These are phyloP conservation scores for Isabelozyma heimii DNA, from an alignment of 805 yeast genomes.

Conservation along the genomic window DNA sequence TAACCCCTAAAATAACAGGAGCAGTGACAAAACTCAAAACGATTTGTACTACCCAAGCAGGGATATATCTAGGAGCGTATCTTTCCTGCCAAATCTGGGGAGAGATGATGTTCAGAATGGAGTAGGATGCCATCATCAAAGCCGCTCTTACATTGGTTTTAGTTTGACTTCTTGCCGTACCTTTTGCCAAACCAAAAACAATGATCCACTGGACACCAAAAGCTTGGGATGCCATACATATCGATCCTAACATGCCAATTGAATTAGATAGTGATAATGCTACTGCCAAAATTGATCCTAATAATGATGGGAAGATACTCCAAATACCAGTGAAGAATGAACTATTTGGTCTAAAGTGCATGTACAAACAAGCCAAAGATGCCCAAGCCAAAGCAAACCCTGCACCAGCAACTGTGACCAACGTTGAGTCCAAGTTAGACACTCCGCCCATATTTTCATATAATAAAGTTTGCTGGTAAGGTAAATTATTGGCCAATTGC, in stretches of 20 bases:
- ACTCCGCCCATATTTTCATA: slow-evolving; percentile 44
- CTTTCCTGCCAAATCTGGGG: slow-evolving; percentile 53
- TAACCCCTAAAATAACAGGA: slow-evolving; percentile 42
- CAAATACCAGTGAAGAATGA: slow-evolving; percentile 32
- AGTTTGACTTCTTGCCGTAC: slow-evolving; percentile 43
- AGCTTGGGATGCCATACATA: slow-evolving; percentile 46
- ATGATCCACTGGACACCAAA: slow-evolving; percentile 40
- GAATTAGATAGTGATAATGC: slow-evolving; percentile 44
- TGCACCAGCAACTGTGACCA: slow-evolving; percentile 53
- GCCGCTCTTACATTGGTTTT: slow-evolving; percentile 49
- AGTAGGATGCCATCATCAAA: slow-evolving; percentile 43
- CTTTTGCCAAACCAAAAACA: slow-evolving; percentile 25
- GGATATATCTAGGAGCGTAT: slow-evolving; percentile 40
- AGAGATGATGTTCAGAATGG: slow-evolving; percentile 50
- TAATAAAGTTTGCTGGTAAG: slow-evolving; percentile 51
- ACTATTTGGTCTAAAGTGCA: slow-evolving; percentile 27
- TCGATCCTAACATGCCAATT: slow-evolving; percentile 40
- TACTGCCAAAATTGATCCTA: slow-evolving; percentile 45
- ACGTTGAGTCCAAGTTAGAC: slow-evolving; percentile 43
- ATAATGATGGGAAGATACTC: slow-evolving; percentile 43
- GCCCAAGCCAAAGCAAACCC: slow-evolving; percentile 46
- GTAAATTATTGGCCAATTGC: slow-evolving; percentile 51
- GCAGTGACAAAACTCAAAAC: slow-evolving; percentile 48
- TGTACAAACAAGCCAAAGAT: slow-evolving; percentile 32
- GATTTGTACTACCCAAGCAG: slow-evolving; percentile 52